A percentile compares a stretch with the other conserved stretches of the same genome.
Conservation (phyloP, 805 yeast genomes). For the Geotrichum ghanense region DNA sequence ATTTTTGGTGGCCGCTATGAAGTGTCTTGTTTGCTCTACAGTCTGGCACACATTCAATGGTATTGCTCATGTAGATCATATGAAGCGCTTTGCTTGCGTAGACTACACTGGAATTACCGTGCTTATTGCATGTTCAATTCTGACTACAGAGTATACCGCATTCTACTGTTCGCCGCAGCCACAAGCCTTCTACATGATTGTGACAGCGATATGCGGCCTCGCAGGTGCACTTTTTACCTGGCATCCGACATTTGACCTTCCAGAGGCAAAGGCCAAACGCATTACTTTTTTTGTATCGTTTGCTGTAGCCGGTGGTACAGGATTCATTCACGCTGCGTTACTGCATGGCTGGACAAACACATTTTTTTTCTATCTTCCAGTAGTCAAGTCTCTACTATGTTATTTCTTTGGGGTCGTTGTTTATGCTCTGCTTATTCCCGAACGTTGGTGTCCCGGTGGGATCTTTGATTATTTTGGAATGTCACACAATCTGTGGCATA, state of each 20-base stretch:
- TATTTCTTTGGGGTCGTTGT: conserved; percentile 75
- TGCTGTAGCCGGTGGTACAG: conserved; percentile 61
- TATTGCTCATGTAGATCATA: conserved; percentile 47
- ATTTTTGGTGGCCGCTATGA: conserved; percentile 60
- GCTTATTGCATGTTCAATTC: conserved; percentile 76
- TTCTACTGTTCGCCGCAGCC: conserved; percentile 46
- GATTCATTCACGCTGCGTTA: conserved; percentile 44
- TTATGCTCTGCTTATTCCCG: conserved; percentile 83
- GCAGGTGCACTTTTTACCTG: conserved; percentile 75
- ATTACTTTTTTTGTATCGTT: conserved; percentile 71
- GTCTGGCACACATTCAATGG: conserved; percentile 89
- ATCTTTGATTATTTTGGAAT: conserved; percentile 44
- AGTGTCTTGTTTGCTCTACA: conserved; percentile 68
- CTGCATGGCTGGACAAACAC: conserved; percentile 48
- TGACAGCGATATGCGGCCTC: conserved; percentile 56
- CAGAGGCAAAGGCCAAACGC: conserved; percentile 70
- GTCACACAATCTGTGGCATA: conserved; percentile 95
- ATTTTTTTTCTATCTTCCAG: conserved; percentile 48
- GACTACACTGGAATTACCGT: conserved; percentile 93
- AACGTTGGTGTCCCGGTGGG: conserved; percentile 43
- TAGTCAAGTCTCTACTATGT: conserved; percentile 60
- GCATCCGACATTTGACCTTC: conserved; percentile 85
- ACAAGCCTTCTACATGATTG: conserved; percentile 40
- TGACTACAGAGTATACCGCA: conserved; percentile 75
- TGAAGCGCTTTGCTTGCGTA: conserved; percentile 78